These are phyloP conservation scores for Agrocybe praecox DNA, from an alignment of 768 basidiomycete species.

Conservation along the genomic window DNA sequence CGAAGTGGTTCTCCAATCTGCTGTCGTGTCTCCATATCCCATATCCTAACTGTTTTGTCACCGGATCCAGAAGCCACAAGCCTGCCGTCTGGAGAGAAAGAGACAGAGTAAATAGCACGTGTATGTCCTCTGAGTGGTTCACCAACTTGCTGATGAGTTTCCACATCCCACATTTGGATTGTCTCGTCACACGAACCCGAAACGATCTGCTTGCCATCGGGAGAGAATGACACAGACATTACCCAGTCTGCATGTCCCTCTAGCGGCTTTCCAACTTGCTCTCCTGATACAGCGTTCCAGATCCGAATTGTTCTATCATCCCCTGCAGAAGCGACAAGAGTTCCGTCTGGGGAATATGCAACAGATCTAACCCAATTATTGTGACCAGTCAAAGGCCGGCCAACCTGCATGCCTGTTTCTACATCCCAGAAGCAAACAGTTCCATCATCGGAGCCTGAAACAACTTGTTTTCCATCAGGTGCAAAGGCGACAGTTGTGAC, in stretches of 20 bases:
- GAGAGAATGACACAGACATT: neutral
- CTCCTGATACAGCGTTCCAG: neutral
- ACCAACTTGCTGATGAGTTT: neutral
- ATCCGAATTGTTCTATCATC: neutral
- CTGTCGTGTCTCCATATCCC: neutral
- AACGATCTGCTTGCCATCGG: neutral
- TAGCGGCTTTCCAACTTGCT: neutral
- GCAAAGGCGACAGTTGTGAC: neutral
- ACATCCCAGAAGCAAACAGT: neutral
- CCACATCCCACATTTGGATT: neutral
- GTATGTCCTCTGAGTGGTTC: neutral
- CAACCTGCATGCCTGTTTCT: neutral
- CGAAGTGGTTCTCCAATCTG: neutral
- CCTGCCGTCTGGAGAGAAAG: neutral
- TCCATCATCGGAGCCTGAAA: neutral
- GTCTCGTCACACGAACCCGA: neutral
- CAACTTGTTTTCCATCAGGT: neutral
- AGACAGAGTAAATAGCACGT: neutral
- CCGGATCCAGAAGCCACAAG: neutral
- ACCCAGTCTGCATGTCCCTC: neutral
- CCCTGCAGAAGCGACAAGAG: neutral
- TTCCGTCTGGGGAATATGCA: slow-evolving; percentile 9
- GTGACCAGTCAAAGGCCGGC: neutral
- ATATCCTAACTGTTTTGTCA: neutral
- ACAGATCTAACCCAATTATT: slow-evolving; percentile 1